These are phyloP conservation scores for Nannizziopsis barbatae DNA, from an alignment of 2,329 filamentous ascomycete genomes.

Conservation along the genomic window DNA sequence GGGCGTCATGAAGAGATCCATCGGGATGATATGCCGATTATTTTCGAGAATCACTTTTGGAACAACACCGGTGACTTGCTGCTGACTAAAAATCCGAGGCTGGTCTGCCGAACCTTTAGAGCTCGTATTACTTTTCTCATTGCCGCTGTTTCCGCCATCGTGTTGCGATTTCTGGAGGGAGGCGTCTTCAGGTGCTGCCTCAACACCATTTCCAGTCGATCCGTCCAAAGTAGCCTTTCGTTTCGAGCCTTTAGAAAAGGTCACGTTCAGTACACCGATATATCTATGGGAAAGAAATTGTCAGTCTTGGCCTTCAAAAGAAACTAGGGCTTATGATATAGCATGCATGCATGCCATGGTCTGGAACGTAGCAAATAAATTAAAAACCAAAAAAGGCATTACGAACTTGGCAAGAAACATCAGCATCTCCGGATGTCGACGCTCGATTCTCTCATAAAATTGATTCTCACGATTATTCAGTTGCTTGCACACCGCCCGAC, in stretches of 20 bases:
- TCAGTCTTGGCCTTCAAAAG: constrained; percentile 11
- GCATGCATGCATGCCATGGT: background rate
- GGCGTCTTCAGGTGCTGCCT: constrained; percentile 1
- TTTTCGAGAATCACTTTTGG: constrained; percentile 90
- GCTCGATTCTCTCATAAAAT: constrained; percentile 95
- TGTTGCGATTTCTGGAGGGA: background rate
- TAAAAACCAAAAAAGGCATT: constrained; percentile 22
- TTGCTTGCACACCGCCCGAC: constrained; percentile 92
- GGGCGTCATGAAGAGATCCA: constrained; percentile 62
- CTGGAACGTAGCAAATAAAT: constrained; percentile 7
- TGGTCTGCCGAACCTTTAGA: background rate
- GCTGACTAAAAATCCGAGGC: constrained; percentile 57
- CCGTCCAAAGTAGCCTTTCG: constrained; percentile 38
- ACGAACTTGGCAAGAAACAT: constrained; percentile 75
- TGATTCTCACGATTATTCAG: constrained; percentile 97
- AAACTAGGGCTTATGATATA: background rate
- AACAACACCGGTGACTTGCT: constrained; percentile 60
- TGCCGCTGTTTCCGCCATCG: background rate
- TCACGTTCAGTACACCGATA: constrained; percentile 93
- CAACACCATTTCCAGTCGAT: constrained; percentile 1
- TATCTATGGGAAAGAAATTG: constrained; percentile 49
- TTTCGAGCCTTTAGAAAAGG: constrained; percentile 73
- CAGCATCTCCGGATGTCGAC: constrained; percentile 76
- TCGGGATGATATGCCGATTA: constrained; percentile 84
- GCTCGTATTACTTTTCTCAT: background rate